Evolutionary conservation across 2,329 filamentous ascomycete genomes (phyloP).

Genomic region (Hypoxylon sp.): DNA sequence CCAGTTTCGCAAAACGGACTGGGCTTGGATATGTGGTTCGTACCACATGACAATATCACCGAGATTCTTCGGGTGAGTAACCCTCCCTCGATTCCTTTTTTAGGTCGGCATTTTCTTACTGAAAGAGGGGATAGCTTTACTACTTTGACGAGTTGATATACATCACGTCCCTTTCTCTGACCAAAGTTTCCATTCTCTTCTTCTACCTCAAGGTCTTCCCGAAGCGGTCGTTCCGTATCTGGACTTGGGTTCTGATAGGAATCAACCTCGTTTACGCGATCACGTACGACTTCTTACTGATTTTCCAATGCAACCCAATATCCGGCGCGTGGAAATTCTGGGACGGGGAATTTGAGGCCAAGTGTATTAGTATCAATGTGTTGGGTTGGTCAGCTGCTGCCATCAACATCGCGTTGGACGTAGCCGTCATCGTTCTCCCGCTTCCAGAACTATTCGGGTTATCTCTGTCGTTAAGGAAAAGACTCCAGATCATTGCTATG

Average conservation of each 20-base stretch:
- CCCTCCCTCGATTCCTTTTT: neutral
- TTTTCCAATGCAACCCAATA: constrained; percentile 55
- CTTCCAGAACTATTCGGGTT: constrained; percentile 52
- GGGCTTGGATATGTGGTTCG: constrained; percentile 62
- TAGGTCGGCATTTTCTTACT: constrained; percentile 1
- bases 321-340: constrained; percentile 53
- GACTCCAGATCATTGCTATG: constrained; percentile 56
- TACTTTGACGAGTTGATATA: constrained; percentile 54
- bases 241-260: constrained; percentile 50
- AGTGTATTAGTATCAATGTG: constrained; percentile 55
- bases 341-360: constrained; percentile 54
- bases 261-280: constrained; percentile 51
- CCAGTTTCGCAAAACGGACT: constrained; percentile 59
- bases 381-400: constrained; percentile 55
- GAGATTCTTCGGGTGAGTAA: constrained; percentile 56
- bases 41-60: constrained; percentile 61
- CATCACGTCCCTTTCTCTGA: constrained; percentile 51
- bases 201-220: constrained; percentile 58
- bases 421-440: constrained; percentile 54
- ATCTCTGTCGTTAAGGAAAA: constrained; percentile 53
- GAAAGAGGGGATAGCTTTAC: constrained; percentile 47
- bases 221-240: constrained; percentile 48
- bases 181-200: constrained; percentile 57
- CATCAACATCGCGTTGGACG: constrained; percentile 54
- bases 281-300: constrained; percentile 50